Base-by-base conservation (phyloP, 169 alveolate genomes). In the Neospora caninum region DNA sequence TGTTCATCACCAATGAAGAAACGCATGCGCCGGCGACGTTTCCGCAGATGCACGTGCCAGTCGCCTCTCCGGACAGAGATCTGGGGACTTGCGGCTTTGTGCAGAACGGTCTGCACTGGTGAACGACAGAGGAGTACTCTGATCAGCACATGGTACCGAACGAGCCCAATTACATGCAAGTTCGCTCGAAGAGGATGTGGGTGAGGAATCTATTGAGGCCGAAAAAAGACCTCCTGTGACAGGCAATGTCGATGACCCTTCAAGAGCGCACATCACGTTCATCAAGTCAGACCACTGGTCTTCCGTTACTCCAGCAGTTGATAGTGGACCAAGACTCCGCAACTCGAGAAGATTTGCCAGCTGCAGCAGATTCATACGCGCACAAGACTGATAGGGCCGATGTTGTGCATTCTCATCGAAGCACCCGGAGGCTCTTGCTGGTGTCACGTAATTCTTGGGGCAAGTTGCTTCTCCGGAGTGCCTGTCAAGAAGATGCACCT, bases 191-290 rank as follows among this genome's bases (percentile, higher is more conserved):
- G 78, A 64, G 7, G 78, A 64, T 20, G 73, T 7, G 13, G 78
- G 78, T 16, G 78, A 64, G 78, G 78, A 16, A 64, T 27, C 78
- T 0, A n/a, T 64, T 64, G 78, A 25, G 29, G 78, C 78, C 78
- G 31, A 64, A 29, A 64, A 64, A 16, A 64, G 78, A 0, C 78
- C 29, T 0, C 78, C 78, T 29, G 78, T 25, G 0, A 27, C 34
- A 29, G 78, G 78, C 78, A 20, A 49, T 49, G 58, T 29, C 78
- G 78, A 64, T 64, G 78, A 64, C 34, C 34, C 78, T 64, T 64
- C 78, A 27, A 64, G 78, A 10, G 78, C 78, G 78, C 78, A 64
- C 78, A 64, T 64, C 78, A 64, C 29, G 78, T n/a, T 64, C 78
- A 64, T 64, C 78, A 64, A 29, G 36, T 64, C 78, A 16, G 78